Base-by-base conservation (phyloP, 2,329 filamentous ascomycete species). In the Gremmenia infestans region DNA sequence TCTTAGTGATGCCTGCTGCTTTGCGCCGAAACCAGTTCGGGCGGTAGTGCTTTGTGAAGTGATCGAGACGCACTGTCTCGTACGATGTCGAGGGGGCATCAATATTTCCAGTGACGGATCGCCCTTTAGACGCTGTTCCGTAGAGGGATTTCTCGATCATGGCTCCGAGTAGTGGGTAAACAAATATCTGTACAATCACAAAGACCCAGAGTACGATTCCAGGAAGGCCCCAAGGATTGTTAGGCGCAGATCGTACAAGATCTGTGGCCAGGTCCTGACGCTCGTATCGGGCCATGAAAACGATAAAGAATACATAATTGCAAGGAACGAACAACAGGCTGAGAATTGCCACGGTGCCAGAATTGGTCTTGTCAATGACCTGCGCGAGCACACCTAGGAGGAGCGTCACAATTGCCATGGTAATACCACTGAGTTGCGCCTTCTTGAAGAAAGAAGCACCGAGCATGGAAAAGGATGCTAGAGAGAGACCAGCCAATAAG, bases 371-470 rank as follows among this genome's bases (percentile, higher is more conserved):
- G 14, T 60, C 59, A 17, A 89, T 75, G 15, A 90, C 83, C 71
- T 97, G 92, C 0, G 91, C 86, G 22, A 96, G 76, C 63, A 97
- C 88, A 15, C 88, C 91, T 1, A 97, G 77, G 2, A 95, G 73
- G 25, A 95, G 79, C 12, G 83, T 86, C 17, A 82, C 73, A 25
- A 97, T 85, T 8, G 87, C 86, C 42, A 89, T 81, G 0, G 85
- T 83, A 60, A 95, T 93, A 28, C 93, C 92, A 55, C 89, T 94
- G 4, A 97, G 81, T 70, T 97, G 92, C 0, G 92, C 86, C 68
- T 87, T 92, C 64, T 83, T 88, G 77, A 97, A 97, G 65, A 96
- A 88, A 8, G 88, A 83, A 0, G 87, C 90, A 25, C 88, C 88
- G 42, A 96, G 79, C 53, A 96, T 83, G 2, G 91, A 89, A 70